Evolutionary conservation across 1,284 basidiomycete genomes (phyloP), one percentile per base, ranked within the genome.

Genomic region (Wolfiporia cocos): DNA sequence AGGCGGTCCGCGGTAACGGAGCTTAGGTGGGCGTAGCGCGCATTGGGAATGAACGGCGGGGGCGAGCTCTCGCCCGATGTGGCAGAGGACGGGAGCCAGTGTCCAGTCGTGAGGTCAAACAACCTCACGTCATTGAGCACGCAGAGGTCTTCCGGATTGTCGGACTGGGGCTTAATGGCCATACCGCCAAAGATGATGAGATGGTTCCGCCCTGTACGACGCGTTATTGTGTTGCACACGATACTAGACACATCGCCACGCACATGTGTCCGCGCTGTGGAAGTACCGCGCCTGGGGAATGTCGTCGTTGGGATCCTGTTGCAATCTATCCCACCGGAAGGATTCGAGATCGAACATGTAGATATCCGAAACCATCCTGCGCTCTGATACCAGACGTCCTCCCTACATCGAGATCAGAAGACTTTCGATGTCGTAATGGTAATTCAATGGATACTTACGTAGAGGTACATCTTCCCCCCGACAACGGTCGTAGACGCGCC

Each of bases 161-260:
- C 64, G 0, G 81, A 75, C 44, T 80, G 76, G 1, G 78, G 74
- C 47, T 78, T 72, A 59, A 87, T 85, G 49, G 86, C 86, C 90
- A 96, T 95, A 15, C 93, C 92, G 19, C 92, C 92, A 57, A 95
- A 95, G 42, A 94, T 73, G 44, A 96, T 81, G 39, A 97, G 72
- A 56, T 89, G 82, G 61, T 87, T 82, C 56, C 86, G 80, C 89
- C 88, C 88, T 91, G 54, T 37, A 44, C 9, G 44, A 35, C 24
- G 44, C 52, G 39, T 61, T 39, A 51, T 41, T 6, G 26, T 38
- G 52, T 34, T 43, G 39, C 41, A 14, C 36, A 12, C 19, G 23
- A 18, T 5, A 22, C 21, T 11, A 34, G 24, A 15, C 12, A 42
- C 19, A 34, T 21, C 15, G 23, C n/a, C 9, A 76, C 79, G 61